Evolutionary conservation across 148 eudicot species (phyloP).

Genomic region (Rhododendron kiyosumense): DNA sequence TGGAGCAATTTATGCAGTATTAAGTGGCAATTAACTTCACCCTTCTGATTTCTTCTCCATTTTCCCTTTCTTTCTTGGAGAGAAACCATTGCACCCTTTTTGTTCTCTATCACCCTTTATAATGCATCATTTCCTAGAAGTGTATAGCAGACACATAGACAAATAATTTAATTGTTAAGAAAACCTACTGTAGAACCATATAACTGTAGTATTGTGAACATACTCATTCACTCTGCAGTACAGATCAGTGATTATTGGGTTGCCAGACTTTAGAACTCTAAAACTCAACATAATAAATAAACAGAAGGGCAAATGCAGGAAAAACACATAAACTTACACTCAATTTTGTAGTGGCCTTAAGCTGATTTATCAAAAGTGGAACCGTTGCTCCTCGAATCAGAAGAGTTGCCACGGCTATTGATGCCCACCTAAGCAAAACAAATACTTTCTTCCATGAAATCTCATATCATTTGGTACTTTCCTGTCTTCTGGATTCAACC

Average conservation of each 20-base stretch:
- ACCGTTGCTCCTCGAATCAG: conserved; percentile 60
- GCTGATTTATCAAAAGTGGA: conserved; percentile 74
- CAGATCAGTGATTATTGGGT: not conserved
- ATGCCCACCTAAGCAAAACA: conserved; percentile 62
- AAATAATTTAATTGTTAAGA: not conserved
- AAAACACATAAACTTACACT: conserved; percentile 39
- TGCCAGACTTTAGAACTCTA: not conserved
- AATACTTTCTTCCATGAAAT: not conserved
- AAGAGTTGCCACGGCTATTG: conserved; percentile 70
- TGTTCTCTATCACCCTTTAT: not conserved
- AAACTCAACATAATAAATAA: not conserved
- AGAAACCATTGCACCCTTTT: not conserved
- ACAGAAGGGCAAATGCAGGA: not conserved
- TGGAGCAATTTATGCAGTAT: not conserved
- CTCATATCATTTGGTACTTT: not conserved
- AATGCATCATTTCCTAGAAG: not conserved
- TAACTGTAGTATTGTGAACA: not conserved
- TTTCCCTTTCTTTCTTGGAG: not conserved
- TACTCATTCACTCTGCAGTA: not conserved
- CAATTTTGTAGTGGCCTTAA: conserved; percentile 72
- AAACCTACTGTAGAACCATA: not conserved
- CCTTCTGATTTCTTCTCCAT: conserved; percentile 2
- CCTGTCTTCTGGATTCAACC: not conserved
- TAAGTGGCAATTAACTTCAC: not conserved
- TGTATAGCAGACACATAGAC: not conserved